These are phyloP conservation scores for Ogataea minuta DNA, from an alignment of 805 yeast species.

Conservation along the genomic window DNA sequence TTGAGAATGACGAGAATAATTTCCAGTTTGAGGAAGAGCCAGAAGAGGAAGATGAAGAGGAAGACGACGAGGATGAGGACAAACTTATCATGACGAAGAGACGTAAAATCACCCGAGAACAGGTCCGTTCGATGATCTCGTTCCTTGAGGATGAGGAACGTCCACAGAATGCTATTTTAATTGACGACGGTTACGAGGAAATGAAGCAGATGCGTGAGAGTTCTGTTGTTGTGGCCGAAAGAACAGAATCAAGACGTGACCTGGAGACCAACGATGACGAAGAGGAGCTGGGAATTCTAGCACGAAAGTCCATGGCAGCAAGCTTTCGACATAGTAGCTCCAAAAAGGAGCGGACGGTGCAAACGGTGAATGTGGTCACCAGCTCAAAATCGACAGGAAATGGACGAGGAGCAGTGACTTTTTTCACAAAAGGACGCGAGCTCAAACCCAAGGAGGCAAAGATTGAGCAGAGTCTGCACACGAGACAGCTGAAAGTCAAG, in stretches of 20 bases:
- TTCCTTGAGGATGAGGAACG: conserved; percentile 28
- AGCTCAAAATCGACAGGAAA: conserved; percentile 23
- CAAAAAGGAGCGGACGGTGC: conserved; percentile 19
- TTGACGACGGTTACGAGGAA: conserved; percentile 36
- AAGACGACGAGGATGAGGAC: conserved; percentile 23
- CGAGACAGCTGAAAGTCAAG: conserved; percentile 8
- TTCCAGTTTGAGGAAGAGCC: conserved; percentile 28
- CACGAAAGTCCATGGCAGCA: conserved; percentile 30
- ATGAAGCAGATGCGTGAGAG: conserved; percentile 46
- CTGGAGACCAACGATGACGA: conserved; percentile 14
- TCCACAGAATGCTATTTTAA: conserved; percentile 34
- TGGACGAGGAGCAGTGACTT: conserved; percentile 31
- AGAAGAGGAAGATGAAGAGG: conserved; percentile 24
- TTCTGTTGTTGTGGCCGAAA: conserved; percentile 50
- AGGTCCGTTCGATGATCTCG: conserved; percentile 27
- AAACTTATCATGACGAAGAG: conserved; percentile 26
- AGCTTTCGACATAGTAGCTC: conserved; percentile 24
- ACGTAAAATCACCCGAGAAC: conserved; percentile 34
- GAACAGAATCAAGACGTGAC: conserved; percentile 13
- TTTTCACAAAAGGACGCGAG: conserved; percentile 14
- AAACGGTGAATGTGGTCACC: conserved; percentile 33
- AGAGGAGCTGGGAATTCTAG: conserved; percentile 25
- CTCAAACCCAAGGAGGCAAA: conserved; percentile 18
- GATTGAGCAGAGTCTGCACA: conserved; percentile 22
- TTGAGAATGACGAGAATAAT: conserved; percentile 34